These are phyloP conservation scores for Mycosarcoma maydis DNA, from an alignment of 1,284 basidiomycete genomes.

Conservation along the genomic window DNA sequence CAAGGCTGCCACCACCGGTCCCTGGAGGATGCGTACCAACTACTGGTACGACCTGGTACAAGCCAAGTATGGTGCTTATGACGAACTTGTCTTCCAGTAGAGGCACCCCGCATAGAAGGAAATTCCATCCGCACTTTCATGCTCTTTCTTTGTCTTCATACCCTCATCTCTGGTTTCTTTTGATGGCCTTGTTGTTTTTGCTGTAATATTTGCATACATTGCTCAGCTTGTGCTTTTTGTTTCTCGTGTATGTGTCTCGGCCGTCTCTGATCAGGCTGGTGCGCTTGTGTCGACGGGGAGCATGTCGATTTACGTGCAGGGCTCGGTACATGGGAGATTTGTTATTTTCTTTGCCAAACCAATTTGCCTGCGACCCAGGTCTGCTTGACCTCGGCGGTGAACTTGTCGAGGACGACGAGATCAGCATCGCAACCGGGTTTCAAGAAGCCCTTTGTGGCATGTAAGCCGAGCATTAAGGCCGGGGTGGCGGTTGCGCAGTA, in stretches of 20 bases:
- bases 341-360: conserved; percentile 19
- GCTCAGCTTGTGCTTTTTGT: too few relatives aligned
- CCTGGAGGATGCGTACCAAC: conserved; percentile 54
- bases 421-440: conserved; percentile 84
- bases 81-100: conserved; percentile 38
- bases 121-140: too few relatives aligned
- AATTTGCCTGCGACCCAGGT: conserved; percentile 81
- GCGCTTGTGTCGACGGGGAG: too few relatives aligned
- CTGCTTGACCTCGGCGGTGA: conserved; percentile 74
- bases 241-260: too few relatives aligned
- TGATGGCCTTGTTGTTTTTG: too few relatives aligned
- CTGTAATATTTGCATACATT: too few relatives aligned
- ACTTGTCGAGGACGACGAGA: conserved; percentile 76
- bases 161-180: not conserved
- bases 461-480: conserved; percentile 80
- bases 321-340: too few relatives aligned
- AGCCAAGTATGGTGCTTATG: conserved; percentile 47
- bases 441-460: conserved; percentile 80
- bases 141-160: not conserved
- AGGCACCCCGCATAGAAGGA: not conserved
- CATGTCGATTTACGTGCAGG: too few relatives aligned
- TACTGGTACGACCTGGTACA: conserved; percentile 57
- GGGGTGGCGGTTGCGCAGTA: conserved; percentile 84
- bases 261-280: too few relatives aligned
- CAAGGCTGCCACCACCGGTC: conserved; percentile 51